Base-by-base conservation (phyloP, 1,284 basidiomycete species). In the Ceratobasidium sp. region DNA sequence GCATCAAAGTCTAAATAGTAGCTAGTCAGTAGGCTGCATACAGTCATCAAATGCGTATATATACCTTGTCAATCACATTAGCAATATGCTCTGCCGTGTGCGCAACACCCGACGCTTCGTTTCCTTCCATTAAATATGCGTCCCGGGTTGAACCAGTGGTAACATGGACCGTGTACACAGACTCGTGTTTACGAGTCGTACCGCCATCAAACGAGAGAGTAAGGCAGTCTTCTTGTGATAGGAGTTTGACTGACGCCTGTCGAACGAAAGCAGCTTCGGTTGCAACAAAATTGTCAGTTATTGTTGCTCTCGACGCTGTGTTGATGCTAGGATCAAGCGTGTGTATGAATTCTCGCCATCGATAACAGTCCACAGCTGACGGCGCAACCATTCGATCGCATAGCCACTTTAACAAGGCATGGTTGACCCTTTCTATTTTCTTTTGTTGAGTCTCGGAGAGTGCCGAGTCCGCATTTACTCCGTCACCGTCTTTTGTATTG, bases 131-230 rank as follows among this genome's bases (percentile, higher is more conserved):
- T 15, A 83, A 51, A 61, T 82, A 82, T 0, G 78, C 78, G 1
- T 80, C 28, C 2, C 79, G 73, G n/a, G 77, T 69, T n/a, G 20
- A 61, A 20, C 73, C 28, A n/a, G 81, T 82, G n/a, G 81, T 83
- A 1, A 81, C 82, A 78, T 83, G 82, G 20, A 83, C 66, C 0
- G 82, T 84, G 53, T 83, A 85, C 33, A 84, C 78, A 0, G 82
- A 76, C 61, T 79, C 61, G 20, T 79, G 56, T 0, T 76, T 77
- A 44, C 67, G 69, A 33, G 79, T 79, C 39, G 81, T 79, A 2
- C 80, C 79, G 9, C 82, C 81, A 78, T 82, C 81, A 71, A 66
- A 81, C 18, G 77, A 81, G 12, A 79, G 46, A 4, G 81, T 81
- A 23, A 82, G 77, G 68, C 82, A 78, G 7, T 63, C 26, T 15